Evolutionary conservation across 192 early-diverging fungal genomes (phyloP), one percentile per base, ranked within the genome.

Genomic region (Podochytrium sp.): DNA sequence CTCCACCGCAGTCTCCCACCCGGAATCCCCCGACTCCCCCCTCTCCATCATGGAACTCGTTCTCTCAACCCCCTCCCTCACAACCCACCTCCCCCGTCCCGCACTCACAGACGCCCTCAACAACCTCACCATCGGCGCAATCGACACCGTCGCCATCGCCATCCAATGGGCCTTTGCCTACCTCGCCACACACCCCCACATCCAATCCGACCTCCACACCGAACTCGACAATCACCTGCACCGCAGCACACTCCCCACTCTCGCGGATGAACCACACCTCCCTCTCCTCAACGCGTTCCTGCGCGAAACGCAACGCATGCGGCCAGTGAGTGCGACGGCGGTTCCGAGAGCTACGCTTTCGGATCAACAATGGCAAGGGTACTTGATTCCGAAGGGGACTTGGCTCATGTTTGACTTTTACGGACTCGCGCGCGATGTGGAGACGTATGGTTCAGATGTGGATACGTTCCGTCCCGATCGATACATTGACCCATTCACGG

Each of bases 321-420:
- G 67, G 35, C 67, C 67, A 16, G 63, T 65, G 23, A 43, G 39
- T 32, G 63, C 63, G n/a, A 65, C 63, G 1, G 63, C 63, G 3
- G 63, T 65, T 14, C 63, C 63, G 14, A 38, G 63, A 0, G 42
- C 47, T 10, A 47, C 42, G 39, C 42, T 65, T 23, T 29, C 63
- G 41, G n/a, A 7, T 30, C 63, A 65, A 47, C 40, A 7, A 40
- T 65, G 38, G 38, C 23, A 47, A n/a, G 41, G 41, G 23, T 65
- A 43, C 41, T 12, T 18, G 6, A 65, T 65, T 30, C 63, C 63
- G 3, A 25, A 12, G 20, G 43, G 52, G 23, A 55, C 52, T 5
- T 55, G 52, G 52, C n/a, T 65, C 63, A 65, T 65, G 63, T 65
- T 65, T 65, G 63, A 65, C 32, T 65, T 65, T 10, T 29, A 65